These are phyloP conservation scores for Boechera divaricarpa DNA, from an alignment of 345 rosid species.

Conservation along the genomic window DNA sequence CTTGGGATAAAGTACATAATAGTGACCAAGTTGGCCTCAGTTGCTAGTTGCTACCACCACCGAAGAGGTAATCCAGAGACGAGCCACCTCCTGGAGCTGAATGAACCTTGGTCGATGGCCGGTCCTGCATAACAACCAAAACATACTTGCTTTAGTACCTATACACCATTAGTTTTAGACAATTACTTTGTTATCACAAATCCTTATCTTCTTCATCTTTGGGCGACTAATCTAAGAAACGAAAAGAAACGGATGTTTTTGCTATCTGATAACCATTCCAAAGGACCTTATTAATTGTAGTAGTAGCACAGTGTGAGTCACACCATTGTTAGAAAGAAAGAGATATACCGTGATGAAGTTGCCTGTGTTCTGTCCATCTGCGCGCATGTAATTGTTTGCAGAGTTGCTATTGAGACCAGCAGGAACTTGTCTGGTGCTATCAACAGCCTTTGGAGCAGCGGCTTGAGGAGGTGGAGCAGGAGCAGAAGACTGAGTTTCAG, in stretches of 20 bases:
- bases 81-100: slow-evolving; percentile 57
- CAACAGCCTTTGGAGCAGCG: slow-evolving; percentile 46
- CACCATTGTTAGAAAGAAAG: not conserved
- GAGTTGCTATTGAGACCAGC: slow-evolving; percentile 70
- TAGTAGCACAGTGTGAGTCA: not conserved
- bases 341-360: slow-evolving; percentile 72
- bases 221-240: not conserved
- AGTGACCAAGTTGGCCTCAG: slow-evolving; percentile 1
- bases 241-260: not conserved
- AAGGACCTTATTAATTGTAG: not conserved
- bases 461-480: slow-evolving; percentile 42
- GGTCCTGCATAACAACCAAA: slow-evolving; percentile 48
- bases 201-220: not conserved
- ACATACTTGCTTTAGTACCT: not conserved
- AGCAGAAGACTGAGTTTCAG: slow-evolving; percentile 44
- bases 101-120: slow-evolving; percentile 64
- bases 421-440: slow-evolving; percentile 54
- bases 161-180: slow-evolving; percentile 5
- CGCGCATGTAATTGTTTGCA: slow-evolving; percentile 68
- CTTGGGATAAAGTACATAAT: not conserved
- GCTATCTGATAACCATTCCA: slow-evolving; percentile 13
- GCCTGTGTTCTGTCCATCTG: slow-evolving; percentile 78
- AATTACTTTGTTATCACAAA: not conserved
- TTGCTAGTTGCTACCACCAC: slow-evolving; percentile 46
- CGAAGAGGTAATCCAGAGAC: slow-evolving; percentile 54